Evolutionary conservation across 441 rosid genomes (phyloP).

Genomic region (Populus hybrid): DNA sequence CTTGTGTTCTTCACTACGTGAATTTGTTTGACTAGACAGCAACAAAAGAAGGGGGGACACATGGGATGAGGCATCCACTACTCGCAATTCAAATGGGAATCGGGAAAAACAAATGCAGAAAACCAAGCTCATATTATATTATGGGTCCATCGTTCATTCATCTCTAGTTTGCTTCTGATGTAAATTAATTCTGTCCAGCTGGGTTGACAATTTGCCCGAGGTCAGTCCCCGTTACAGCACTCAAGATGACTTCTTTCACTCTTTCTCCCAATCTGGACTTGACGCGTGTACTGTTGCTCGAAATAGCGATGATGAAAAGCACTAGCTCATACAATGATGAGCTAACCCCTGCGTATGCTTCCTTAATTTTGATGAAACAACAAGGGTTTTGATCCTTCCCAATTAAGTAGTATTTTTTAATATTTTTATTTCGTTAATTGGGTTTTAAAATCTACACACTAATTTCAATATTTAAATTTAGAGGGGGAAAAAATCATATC

Average conservation of each 20-base stretch:
- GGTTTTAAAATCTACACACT: too few species aligned
- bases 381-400: background rate
- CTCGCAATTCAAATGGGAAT: too few species aligned
- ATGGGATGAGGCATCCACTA: background rate
- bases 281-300: background rate
- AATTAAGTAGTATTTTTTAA: too few species aligned
- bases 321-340: background rate
- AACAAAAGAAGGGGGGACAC: background rate
- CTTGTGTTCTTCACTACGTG: background rate
- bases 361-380: background rate
- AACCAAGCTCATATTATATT: background rate
- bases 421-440: too few species aligned
- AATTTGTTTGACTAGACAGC: background rate
- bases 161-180: too few species aligned
- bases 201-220: too few species aligned
- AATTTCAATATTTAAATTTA: too few species aligned
- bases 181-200: too few species aligned
- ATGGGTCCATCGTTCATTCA: background rate
- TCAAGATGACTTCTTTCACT: background rate
- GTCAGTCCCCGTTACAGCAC: background rate
- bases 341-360: background rate
- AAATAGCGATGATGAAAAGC: background rate
- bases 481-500: too few species aligned
- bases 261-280: background rate
- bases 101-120: too few species aligned